Percentiles rank a stretch among this genome's conserved stretches.
Conservation (phyloP, 2,329 filamentous ascomycete genomes). For the Achaetomium macrosporum region DNA sequence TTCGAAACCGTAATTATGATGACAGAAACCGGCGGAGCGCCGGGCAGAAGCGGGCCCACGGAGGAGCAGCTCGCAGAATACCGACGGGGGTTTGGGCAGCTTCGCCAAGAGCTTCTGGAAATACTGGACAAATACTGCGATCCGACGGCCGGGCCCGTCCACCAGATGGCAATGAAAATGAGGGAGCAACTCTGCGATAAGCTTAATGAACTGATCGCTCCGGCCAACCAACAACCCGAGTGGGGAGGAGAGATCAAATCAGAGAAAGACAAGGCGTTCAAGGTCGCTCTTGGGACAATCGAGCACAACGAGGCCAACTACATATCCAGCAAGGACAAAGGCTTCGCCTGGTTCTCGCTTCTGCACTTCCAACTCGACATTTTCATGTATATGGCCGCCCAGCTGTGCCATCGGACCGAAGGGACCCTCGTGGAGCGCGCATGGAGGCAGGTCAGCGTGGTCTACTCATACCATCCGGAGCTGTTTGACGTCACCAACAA, state of each 20-base stretch:
- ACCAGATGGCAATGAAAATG: slow-evolving; percentile 44
- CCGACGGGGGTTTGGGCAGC: slow-evolving; percentile 35
- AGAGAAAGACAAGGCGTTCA: slow-evolving; percentile 50
- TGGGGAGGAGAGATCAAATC: slow-evolving; percentile 45
- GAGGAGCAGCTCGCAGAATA: slow-evolving; percentile 37
- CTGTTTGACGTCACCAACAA: slow-evolving; percentile 44
- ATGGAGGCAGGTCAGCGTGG: slow-evolving; percentile 43
- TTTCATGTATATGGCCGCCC: slow-evolving; percentile 49
- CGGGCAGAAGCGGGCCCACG: slow-evolving; percentile 25
- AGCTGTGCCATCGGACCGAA: slow-evolving; percentile 44
- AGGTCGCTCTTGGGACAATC: slow-evolving; percentile 43
- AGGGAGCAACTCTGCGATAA: slow-evolving; percentile 45
- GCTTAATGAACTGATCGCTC: slow-evolving; percentile 42
- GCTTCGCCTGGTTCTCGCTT: slow-evolving; percentile 52
- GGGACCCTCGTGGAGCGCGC: slow-evolving; percentile 49
- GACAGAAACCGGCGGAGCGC: slow-evolving; percentile 33
- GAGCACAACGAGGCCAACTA: slow-evolving; percentile 45
- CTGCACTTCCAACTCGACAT: slow-evolving; percentile 52
- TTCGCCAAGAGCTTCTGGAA: slow-evolving; percentile 39
- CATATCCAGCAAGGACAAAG: slow-evolving; percentile 36
- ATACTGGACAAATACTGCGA: slow-evolving; percentile 48
- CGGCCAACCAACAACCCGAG: slow-evolving; percentile 42
- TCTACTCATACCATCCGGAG: slow-evolving; percentile 46
- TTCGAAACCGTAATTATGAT: slow-evolving; percentile 47
- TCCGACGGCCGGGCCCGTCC: slow-evolving; percentile 45